Percentiles rank a stretch among this genome's conserved stretches.
These are phyloP conservation scores for Crithidia fasciculata DNA, from an alignment of 208 protist species.

Conservation along the genomic window DNA sequence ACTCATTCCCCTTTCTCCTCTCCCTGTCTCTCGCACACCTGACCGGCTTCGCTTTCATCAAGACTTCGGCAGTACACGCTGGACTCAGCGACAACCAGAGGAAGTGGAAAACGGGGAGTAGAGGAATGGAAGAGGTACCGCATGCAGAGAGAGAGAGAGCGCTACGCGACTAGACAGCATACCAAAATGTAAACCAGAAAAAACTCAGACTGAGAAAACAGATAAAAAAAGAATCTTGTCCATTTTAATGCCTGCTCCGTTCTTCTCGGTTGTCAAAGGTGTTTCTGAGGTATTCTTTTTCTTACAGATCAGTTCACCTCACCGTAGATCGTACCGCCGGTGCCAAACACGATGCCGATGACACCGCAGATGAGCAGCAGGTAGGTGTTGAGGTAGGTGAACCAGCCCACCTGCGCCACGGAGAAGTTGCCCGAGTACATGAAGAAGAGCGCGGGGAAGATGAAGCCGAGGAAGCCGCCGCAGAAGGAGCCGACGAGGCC, in stretches of 20 bases:
- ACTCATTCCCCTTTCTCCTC: no score
- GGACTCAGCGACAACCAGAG: not conserved
- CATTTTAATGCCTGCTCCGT: not conserved
- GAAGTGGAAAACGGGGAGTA: not conserved
- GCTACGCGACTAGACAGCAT: not conserved
- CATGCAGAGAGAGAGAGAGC: slow-evolving; percentile 1
- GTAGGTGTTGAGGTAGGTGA: slow-evolving; percentile 80
- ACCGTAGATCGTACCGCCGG: slow-evolving; percentile 61
- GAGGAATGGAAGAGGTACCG: not conserved
- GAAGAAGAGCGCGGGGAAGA: slow-evolving; percentile 82
- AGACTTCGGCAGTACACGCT: no score
- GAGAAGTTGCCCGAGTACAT: slow-evolving; percentile 82
- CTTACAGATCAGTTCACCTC: slow-evolving; percentile 24
- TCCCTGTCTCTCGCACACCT: no score
- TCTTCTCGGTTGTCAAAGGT: slow-evolving; percentile 2
- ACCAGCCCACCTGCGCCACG: slow-evolving; percentile 63
- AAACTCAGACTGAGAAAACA: not conserved
- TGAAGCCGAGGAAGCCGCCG: slow-evolving; percentile 83
- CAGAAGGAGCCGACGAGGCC: slow-evolving; percentile 78
- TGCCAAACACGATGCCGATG: slow-evolving; percentile 74
- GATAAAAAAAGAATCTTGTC: slow-evolving; percentile 16
- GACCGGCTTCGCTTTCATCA: no score
- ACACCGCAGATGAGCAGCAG: slow-evolving; percentile 75
- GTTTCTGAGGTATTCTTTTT: no score
- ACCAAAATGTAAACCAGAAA: not conserved